Conservation (phyloP, 2,329 filamentous ascomycete genomes). For the Fusarium tupiense region DNA sequence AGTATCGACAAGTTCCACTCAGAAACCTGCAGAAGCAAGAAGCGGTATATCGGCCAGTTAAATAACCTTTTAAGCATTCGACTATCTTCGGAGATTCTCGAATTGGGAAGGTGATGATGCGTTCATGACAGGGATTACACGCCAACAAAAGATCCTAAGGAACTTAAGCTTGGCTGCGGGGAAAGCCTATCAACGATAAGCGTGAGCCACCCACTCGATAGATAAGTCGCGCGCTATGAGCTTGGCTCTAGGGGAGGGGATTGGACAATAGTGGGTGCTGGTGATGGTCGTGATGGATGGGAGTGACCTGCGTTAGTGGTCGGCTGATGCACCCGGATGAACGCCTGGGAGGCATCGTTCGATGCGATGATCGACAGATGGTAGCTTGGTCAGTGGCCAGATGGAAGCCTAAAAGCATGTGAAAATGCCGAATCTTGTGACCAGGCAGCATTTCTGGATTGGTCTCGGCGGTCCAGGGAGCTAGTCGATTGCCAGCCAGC, state of each 20-base stretch:
- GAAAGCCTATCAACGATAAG: constrained; percentile 6
- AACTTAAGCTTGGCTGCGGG: neutral
- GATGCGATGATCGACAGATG: neutral
- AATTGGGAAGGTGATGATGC: constrained; percentile 24
- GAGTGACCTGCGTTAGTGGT: neutral
- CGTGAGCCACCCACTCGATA: constrained; percentile 4
- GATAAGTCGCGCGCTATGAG: neutral
- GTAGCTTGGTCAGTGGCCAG: neutral
- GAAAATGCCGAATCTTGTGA: neutral
- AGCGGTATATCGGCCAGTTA: constrained; percentile 4
- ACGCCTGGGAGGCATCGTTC: neutral
- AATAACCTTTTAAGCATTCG: constrained; percentile 5
- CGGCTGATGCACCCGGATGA: neutral
- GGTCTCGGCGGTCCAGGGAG: neutral
- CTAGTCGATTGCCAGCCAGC: neutral
- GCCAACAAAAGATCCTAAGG: constrained; percentile 17
- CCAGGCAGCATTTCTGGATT: neutral
- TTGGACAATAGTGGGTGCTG: neutral
- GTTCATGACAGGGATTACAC: neutral
- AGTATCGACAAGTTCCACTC: neutral
- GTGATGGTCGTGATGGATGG: neutral
- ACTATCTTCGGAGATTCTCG: constrained; percentile 8
- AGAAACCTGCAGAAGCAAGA: neutral
- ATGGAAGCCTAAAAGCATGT: neutral
- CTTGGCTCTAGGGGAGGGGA: neutral